Percentiles rank a stretch among this genome's conserved stretches.
phyloP scores from a whole-genome alignment of 2,329 filamentous ascomycete genomes.

The Tolypocladium endophyticum region DNA sequence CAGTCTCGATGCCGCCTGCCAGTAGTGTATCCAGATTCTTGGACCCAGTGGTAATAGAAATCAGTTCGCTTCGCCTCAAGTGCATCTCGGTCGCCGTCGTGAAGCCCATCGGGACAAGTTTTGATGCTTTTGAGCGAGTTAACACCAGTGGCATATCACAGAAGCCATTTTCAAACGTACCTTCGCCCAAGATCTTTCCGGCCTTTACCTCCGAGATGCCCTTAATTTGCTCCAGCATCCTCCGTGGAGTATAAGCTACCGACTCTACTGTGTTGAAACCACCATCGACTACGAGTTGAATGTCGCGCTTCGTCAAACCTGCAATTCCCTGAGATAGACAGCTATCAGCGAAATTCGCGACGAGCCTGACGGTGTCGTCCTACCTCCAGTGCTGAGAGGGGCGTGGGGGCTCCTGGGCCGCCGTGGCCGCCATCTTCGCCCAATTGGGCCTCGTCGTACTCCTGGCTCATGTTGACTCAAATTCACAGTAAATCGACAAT shows the following conservation, averaged over 20 bases:
- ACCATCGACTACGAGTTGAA: slow-evolving; percentile 83
- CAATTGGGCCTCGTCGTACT: slow-evolving; percentile 56
- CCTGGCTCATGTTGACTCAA: slow-evolving; percentile 29
- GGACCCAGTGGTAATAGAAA: slow-evolving; percentile 94
- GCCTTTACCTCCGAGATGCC: slow-evolving; percentile 97
- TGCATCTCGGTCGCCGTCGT: slow-evolving; percentile 99
- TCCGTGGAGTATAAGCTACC: slow-evolving; percentile 80
- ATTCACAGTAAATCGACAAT: not conserved
- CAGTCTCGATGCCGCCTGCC: slow-evolving; percentile 90
- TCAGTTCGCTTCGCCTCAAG: slow-evolving; percentile 87
- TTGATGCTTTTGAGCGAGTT: slow-evolving; percentile 55
- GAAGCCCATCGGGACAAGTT: slow-evolving; percentile 96
- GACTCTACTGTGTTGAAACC: slow-evolving; percentile 94
- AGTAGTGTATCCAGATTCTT: slow-evolving; percentile 94
- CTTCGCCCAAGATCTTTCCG: slow-evolving; percentile 79
- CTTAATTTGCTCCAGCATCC: slow-evolving; percentile 87
- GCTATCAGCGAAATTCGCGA: slow-evolving; percentile 4
- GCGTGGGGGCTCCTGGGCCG: slow-evolving; percentile 88
- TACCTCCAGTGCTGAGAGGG: slow-evolving; percentile 78
- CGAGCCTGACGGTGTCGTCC: slow-evolving; percentile 10
- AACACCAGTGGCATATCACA: not conserved
- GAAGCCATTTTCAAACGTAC: slow-evolving; percentile 32
- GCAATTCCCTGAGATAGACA: slow-evolving; percentile 56
- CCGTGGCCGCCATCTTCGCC: slow-evolving; percentile 62
- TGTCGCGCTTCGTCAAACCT: slow-evolving; percentile 88